These are phyloP conservation scores for Zostera marina DNA, from an alignment of 116 monocot species.

Conservation along the genomic window DNA sequence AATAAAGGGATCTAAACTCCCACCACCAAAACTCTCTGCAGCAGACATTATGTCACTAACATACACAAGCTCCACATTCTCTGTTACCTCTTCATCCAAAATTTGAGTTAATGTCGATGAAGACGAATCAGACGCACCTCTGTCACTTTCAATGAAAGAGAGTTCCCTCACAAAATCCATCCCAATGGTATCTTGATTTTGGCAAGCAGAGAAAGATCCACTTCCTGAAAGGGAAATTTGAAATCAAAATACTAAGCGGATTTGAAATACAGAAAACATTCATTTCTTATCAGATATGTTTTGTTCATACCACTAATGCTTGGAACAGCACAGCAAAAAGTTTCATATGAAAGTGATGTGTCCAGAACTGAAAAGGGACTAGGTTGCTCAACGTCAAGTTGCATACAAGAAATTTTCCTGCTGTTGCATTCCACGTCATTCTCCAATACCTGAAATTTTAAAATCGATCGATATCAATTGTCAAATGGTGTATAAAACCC, in stretches of 20 bases:
- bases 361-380: conserved; percentile 60
- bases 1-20: conserved; percentile 23
- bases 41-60: conserved; percentile 27
- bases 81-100: conserved; percentile 1
- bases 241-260: conserved; percentile 5
- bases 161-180: neutral
- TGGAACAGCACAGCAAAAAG: conserved; percentile 21
- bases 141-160: conserved; percentile 8
- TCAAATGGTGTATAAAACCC: too few relatives aligned
- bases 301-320: conserved; percentile 35
- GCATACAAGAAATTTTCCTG: conserved; percentile 22
- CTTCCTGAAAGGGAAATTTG: conserved; percentile 1
- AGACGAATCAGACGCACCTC: conserved; percentile 29
- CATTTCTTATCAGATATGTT: neutral
- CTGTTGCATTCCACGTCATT: conserved; percentile 3
- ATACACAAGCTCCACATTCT: conserved; percentile 20
- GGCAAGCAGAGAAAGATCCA: neutral
- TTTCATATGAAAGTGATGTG: conserved; percentile 41
- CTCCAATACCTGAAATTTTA: conserved; percentile 25
- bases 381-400: conserved; percentile 18
- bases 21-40: neutral
- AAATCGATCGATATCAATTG: too few relatives aligned
- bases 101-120: conserved; percentile 19
- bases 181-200: conserved; percentile 5
- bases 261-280: neutral